Evolutionary conservation across 2,329 filamentous ascomycete genomes (phyloP).

Genomic region (Tolypocladium cylindrosporum): DNA sequence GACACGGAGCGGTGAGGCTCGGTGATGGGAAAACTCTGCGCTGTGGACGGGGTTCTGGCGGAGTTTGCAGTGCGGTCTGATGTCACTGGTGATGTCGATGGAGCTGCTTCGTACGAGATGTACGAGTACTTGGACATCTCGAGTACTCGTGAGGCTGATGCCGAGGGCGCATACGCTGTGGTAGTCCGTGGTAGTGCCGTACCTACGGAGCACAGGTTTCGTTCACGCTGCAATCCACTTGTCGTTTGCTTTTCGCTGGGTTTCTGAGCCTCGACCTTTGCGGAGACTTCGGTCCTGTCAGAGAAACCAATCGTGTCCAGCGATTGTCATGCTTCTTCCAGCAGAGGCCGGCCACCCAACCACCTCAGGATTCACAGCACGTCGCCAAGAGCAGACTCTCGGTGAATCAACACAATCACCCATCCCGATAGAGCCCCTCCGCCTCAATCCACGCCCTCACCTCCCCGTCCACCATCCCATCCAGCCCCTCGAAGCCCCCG

Average conservation of each 20-base stretch:
- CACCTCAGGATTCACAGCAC: background rate
- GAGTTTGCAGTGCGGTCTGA: background rate
- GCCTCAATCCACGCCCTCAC: constrained; percentile 49
- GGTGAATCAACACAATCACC: constrained; percentile 2
- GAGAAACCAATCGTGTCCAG: no score
- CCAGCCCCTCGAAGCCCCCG: constrained; percentile 31
- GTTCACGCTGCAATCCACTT: background rate
- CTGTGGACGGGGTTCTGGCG: background rate
- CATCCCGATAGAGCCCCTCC: constrained; percentile 43
- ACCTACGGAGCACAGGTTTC: no score
- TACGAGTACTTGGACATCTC: background rate
- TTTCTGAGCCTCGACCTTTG: background rate
- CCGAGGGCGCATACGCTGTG: no score
- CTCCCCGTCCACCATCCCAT: constrained; percentile 42
- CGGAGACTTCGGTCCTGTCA: background rate
- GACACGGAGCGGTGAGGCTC: background rate
- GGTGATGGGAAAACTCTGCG: background rate
- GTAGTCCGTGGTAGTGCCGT: no score
- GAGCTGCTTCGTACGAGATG: background rate
- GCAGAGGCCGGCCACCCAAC: background rate
- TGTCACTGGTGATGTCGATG: background rate
- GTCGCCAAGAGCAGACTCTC: background rate
- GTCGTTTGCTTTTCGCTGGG: background rate
- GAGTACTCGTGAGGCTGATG: background rate
- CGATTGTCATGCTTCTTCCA: no score